Conservation (phyloP, 1,284 basidiomycete species). For the Cystobasidiaceae sp. region DNA sequence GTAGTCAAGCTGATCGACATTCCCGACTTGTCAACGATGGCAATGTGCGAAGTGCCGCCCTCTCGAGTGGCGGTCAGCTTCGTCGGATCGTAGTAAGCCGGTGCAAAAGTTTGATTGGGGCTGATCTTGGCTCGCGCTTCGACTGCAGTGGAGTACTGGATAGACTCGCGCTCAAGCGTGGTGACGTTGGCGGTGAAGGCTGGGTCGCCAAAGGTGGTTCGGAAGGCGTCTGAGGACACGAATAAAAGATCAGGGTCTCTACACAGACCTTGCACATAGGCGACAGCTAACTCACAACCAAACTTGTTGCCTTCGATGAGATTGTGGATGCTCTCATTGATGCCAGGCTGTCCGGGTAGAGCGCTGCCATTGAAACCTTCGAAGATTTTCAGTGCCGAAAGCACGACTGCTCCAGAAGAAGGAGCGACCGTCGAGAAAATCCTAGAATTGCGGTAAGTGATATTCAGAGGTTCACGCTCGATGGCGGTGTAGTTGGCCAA, state of each 20-base stretch:
- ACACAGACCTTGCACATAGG: conserved; percentile 12
- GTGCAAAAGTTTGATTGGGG: conserved; percentile 39
- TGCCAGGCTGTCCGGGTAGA: conserved; percentile 33
- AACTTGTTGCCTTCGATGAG: conserved; percentile 44
- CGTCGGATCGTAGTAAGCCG: conserved; percentile 46
- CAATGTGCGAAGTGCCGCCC: conserved; percentile 48
- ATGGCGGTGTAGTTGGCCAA: conserved; percentile 40
- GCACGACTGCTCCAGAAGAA: conserved; percentile 44
- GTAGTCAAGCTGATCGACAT: conserved; percentile 50
- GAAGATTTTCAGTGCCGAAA: conserved; percentile 46
- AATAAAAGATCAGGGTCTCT: conserved; percentile 18
- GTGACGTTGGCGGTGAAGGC: conserved; percentile 48
- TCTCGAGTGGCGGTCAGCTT: conserved; percentile 44
- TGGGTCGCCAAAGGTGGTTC: conserved; percentile 49
- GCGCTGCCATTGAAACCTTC: conserved; percentile 30
- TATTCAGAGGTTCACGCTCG: conserved; percentile 32
- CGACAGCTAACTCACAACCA: background rate
- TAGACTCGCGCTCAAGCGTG: conserved; percentile 44
- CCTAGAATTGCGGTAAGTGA: conserved; percentile 38
- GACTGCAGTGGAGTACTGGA: conserved; percentile 41
- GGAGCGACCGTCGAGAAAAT: conserved; percentile 44
- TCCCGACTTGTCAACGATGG: conserved; percentile 47
- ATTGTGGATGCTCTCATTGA: conserved; percentile 46
- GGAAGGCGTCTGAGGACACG: conserved; percentile 49
- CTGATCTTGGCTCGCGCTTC: conserved; percentile 44